Percentiles rank a stretch among this genome's conserved stretches.
phyloP scores from a whole-genome alignment of 331 rosid genomes.

The Cydonia oblonga region DNA sequence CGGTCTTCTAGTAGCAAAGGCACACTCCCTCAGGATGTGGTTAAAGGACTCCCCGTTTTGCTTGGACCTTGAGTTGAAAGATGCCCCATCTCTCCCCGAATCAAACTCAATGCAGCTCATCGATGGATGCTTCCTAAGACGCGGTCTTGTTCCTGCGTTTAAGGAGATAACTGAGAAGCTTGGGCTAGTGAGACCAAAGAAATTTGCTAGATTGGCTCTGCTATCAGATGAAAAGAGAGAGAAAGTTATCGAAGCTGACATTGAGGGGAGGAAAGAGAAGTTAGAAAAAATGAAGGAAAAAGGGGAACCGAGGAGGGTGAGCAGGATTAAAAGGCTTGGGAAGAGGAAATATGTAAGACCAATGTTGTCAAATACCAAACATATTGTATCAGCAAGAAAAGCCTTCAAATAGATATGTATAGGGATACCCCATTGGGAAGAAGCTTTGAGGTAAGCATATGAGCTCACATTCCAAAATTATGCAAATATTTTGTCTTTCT shows the following conservation, averaged over 20 bases:
- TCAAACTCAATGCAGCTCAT: constrained; percentile 67
- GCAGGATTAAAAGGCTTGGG: constrained; percentile 31
- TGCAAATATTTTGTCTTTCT: background rate
- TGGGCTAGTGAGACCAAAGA: constrained; percentile 78
- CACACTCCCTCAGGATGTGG: constrained; percentile 97
- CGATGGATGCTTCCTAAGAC: constrained; percentile 74
- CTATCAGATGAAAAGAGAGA: constrained; percentile 73
- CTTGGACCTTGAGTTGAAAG: constrained; percentile 84
- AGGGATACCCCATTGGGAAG: constrained; percentile 58
- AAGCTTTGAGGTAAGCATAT: constrained; percentile 45
- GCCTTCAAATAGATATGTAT: background rate
- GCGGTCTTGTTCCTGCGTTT: constrained; percentile 86
- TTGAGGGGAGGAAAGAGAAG: constrained; percentile 65
- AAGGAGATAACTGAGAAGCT: constrained; percentile 63
- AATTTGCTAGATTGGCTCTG: constrained; percentile 77
- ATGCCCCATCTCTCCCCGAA: constrained; percentile 49
- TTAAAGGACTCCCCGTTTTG: constrained; percentile 90
- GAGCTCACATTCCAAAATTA: background rate
- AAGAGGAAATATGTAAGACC: constrained; percentile 35
- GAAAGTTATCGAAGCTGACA: constrained; percentile 54
- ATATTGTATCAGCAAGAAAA: background rate
- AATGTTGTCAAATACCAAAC: background rate
- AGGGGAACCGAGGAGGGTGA: constrained; percentile 24
- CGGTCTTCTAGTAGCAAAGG: constrained; percentile 84
- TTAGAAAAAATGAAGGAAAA: constrained; percentile 55